These are phyloP conservation scores for Penicillium glabrum DNA, from an alignment of 2,329 filamentous ascomycete species.

Conservation along the genomic window DNA sequence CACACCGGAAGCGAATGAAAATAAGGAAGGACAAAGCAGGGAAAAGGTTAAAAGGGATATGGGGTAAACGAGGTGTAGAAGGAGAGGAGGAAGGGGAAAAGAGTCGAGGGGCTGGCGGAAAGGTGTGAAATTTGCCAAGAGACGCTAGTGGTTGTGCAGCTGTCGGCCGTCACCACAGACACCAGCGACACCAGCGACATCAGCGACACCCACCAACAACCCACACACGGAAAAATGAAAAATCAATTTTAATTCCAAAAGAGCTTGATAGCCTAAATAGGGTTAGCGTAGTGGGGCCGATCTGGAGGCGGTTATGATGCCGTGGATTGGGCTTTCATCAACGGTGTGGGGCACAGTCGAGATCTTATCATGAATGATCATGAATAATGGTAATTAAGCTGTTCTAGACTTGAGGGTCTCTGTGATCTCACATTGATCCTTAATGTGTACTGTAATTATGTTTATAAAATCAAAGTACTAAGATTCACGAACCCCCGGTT, in stretches of 20 bases:
- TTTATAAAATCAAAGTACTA: background rate
- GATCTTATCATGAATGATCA: background rate
- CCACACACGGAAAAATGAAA: slow-evolving; percentile 1
- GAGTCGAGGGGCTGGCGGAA: slow-evolving; percentile 30
- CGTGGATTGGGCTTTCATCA: slow-evolving; percentile 8
- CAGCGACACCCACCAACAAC: slow-evolving; percentile 1
- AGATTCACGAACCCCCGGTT: slow-evolving; percentile 15
- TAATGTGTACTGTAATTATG: too few relatives aligned
- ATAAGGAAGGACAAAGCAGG: slow-evolving; percentile 6
- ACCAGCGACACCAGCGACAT: slow-evolving; percentile 9
- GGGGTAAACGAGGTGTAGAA: slow-evolving; percentile 1
- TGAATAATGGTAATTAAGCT: too few relatives aligned
- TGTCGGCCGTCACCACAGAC: slow-evolving; percentile 21
- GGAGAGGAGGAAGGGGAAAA: slow-evolving; percentile 17
- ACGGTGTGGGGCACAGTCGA: slow-evolving; percentile 3
- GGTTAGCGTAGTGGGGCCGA: slow-evolving; percentile 23
- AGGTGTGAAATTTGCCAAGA: slow-evolving; percentile 27
- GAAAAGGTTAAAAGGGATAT: slow-evolving; percentile 2
- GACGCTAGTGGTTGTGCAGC: slow-evolving; percentile 27
- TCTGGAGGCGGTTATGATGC: slow-evolving; percentile 22
- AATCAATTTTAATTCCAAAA: background rate
- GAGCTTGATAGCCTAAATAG: slow-evolving; percentile 15
- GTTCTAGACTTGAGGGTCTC: too few relatives aligned
- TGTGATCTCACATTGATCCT: background rate
- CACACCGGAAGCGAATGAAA: slow-evolving; percentile 7